Conservation (phyloP, 2,329 filamentous ascomycete genomes). For the Penicillium brevicompactum region DNA sequence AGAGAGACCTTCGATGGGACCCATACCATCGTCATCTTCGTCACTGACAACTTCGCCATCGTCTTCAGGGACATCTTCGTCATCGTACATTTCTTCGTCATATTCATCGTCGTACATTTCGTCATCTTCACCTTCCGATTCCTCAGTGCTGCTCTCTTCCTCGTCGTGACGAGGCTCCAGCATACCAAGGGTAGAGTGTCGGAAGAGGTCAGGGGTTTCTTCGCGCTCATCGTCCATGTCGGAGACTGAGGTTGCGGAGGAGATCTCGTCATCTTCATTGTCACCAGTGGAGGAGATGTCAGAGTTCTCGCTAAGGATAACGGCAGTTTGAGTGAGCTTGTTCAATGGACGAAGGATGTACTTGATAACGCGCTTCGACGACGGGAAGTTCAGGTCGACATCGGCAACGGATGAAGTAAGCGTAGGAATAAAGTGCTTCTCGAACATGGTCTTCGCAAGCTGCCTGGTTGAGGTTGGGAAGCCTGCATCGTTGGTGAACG, state of each 20-base stretch:
- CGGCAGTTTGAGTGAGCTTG: slow-evolving; percentile 82
- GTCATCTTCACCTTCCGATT: slow-evolving; percentile 71
- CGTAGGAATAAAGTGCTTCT: slow-evolving; percentile 90
- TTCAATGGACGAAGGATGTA: slow-evolving; percentile 91
- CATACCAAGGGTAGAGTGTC: slow-evolving; percentile 94
- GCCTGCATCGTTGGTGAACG: slow-evolving; percentile 57
- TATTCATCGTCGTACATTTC: slow-evolving; percentile 94
- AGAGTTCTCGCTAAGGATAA: slow-evolving; percentile 79
- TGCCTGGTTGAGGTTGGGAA: slow-evolving; percentile 70
- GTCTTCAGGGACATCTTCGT: slow-evolving; percentile 76
- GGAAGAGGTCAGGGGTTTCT: slow-evolving; percentile 95
- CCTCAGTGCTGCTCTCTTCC: slow-evolving; percentile 76
- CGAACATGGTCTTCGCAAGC: slow-evolving; percentile 93
- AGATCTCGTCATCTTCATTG: slow-evolving; percentile 82
- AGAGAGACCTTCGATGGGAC: slow-evolving; percentile 65
- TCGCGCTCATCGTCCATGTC: slow-evolving; percentile 84
- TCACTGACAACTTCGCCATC: slow-evolving; percentile 88
- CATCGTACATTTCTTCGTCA: slow-evolving; percentile 89
- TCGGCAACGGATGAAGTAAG: slow-evolving; percentile 92
- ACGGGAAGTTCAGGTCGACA: slow-evolving; percentile 91
- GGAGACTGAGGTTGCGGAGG: slow-evolving; percentile 83
- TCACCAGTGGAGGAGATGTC: slow-evolving; percentile 70
- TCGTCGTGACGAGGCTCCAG: slow-evolving; percentile 81
- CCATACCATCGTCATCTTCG: slow-evolving; percentile 83
- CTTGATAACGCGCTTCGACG: slow-evolving; percentile 91